Base-by-base conservation (phyloP, 257 asterid genomes). In the Avicennia marina region DNA sequence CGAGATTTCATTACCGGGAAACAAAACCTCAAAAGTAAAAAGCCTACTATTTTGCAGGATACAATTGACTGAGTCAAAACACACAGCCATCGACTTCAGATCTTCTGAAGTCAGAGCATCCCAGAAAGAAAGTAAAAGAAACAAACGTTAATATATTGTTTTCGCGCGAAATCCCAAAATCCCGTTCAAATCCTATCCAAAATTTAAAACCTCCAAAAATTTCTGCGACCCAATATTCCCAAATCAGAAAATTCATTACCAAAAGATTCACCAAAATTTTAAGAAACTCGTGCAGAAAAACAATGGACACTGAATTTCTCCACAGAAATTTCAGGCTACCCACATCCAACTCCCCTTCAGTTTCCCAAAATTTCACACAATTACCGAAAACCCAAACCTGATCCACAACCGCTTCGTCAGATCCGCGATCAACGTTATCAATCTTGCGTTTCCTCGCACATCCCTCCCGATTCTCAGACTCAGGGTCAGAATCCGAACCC, bases 91-190 rank as follows among this genome's bases (percentile, higher is more conserved):
- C 65, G 62, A 75, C 71, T 60, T 48, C 76, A 73, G 83, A 83
- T 82, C 86, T 70, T 70, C 72, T 58, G 64, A 72, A 73, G 72
- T 64, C 82, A 69, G 75, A 64, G 66, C 62, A 61, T 32, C 55
- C 50, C 39, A 68, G 43, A 53, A 61, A n/a, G 25, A 48, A 26
- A 16, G 41, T 46, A 19, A 7, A 5, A 36, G 41, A 5, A 36
- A 36, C 34, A 53, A 56, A 66, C 74, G 51, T 36, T 64, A 60
- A 52, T 38, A 12, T 61, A 50, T 53, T 59, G 56, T 60, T 74
- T 81, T 49, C 77, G 89, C 95, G 89, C 91, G 82, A 83, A 89
- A 66, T 72, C 79, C 81, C 70, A 75, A 63, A 64, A 63, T 52
- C 67, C 75, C 63, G 34, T 67, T 53, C 75, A 71, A 69, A 71